Percentiles rank a stretch among this genome's conserved stretches.
These are phyloP conservation scores for Mycena pura DNA, from an alignment of 768 basidiomycete species.

Conservation along the genomic window DNA sequence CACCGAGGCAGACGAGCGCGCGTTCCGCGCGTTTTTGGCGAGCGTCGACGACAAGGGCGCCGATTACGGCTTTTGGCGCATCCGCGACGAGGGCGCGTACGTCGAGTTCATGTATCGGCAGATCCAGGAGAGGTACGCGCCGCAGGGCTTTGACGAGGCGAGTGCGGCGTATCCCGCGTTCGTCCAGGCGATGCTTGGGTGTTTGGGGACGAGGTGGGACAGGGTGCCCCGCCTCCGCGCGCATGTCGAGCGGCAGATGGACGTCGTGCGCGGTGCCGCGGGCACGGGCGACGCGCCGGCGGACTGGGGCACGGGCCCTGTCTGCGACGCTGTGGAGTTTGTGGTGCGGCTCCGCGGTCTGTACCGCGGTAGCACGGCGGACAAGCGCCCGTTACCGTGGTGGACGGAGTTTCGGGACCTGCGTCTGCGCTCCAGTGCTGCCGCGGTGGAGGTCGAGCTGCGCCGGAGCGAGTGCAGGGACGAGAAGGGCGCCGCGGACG, in stretches of 20 bases:
- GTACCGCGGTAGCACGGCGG: constrained; percentile 10
- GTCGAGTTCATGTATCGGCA: constrained; percentile 22
- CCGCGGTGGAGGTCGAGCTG: constrained; percentile 12
- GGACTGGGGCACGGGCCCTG: constrained; percentile 11
- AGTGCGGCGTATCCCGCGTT: constrained; percentile 21
- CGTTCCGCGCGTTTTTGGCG: constrained; percentile 20
- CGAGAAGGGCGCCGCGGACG: constrained; percentile 9
- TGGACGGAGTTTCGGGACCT: constrained; percentile 28
- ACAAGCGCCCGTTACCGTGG: constrained; percentile 14
- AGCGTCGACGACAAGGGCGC: constrained; percentile 6
- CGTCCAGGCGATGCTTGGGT: constrained; percentile 19
- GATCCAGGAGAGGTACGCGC: constrained; percentile 21
- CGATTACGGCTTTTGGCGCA: constrained; percentile 23
- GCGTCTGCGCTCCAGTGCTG: constrained; percentile 17
- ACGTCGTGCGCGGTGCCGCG: constrained; percentile 13
- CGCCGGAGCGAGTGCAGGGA: constrained; percentile 21
- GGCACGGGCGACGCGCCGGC: constrained; percentile 14
- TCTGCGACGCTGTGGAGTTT: constrained; percentile 16
- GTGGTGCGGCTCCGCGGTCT: constrained; percentile 3
- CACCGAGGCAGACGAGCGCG: constrained; percentile 23
- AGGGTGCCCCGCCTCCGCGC: constrained; percentile 19
- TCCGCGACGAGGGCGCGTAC: constrained; percentile 25
- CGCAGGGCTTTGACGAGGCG: constrained; percentile 17
- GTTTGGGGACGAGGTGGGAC: constrained; percentile 24
- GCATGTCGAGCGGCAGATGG: constrained; percentile 24